A percentile compares a stretch with the other conserved stretches of the same genome.
Evolutionary conservation across 1,284 basidiomycete genomes (phyloP).

Genomic region (Tilletia walkeri): DNA sequence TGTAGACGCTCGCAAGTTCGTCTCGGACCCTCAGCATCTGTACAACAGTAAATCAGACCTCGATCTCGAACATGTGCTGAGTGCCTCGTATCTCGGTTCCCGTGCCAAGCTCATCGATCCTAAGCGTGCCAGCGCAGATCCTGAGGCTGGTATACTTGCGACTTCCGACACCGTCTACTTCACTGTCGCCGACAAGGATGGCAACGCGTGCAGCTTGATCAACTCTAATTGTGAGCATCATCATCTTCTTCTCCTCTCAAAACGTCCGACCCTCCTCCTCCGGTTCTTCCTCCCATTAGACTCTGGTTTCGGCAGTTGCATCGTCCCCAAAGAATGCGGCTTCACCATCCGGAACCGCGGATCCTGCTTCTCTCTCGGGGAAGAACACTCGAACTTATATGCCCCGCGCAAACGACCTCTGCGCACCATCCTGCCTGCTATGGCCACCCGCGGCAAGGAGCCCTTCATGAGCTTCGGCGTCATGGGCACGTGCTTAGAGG

Average conservation of each 20-base stretch:
- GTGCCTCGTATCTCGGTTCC: constrained; percentile 72
- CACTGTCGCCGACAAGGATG: constrained; percentile 68
- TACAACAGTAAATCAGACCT: constrained; percentile 68
- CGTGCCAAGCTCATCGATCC: constrained; percentile 80
- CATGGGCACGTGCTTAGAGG: constrained; percentile 65
- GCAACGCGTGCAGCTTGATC: constrained; percentile 91
- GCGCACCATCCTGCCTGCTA: constrained; percentile 91
- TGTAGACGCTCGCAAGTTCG: constrained; percentile 78
- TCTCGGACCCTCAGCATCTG: constrained; percentile 72
- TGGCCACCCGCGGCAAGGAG: constrained; percentile 77
- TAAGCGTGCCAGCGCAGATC: constrained; percentile 64
- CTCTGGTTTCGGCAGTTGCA: constrained; percentile 62
- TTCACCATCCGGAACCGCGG: constrained; percentile 96
- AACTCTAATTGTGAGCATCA: constrained; percentile 74
- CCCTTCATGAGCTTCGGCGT: constrained; percentile 85
- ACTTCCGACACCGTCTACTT: constrained; percentile 94
- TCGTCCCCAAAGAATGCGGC: constrained; percentile 85
- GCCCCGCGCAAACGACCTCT: constrained; percentile 76
- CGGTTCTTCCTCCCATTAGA: constrained; percentile 22
- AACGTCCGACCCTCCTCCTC: background rate
- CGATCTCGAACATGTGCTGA: constrained; percentile 52
- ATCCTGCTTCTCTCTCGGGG: constrained; percentile 73
- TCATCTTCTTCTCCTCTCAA: background rate
- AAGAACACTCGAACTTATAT: constrained; percentile 75
- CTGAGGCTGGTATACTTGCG: constrained; percentile 74